Evolutionary conservation across 2,329 filamentous ascomycete genomes (phyloP).

Genomic region (Nigrospora oryzae): DNA sequence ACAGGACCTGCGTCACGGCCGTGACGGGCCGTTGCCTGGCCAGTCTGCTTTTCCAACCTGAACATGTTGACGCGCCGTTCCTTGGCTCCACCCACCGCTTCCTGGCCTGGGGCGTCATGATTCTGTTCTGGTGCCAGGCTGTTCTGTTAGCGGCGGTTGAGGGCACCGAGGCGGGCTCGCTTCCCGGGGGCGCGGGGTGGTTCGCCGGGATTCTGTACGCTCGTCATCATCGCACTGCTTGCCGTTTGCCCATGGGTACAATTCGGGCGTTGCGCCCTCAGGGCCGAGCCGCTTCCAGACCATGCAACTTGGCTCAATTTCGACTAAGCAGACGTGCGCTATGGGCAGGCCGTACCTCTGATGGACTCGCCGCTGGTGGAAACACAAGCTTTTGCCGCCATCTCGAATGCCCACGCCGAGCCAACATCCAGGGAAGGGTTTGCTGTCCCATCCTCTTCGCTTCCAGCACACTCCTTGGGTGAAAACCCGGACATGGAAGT

Average conservation of each 20-base stretch:
- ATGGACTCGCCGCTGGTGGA: conserved; percentile 45
- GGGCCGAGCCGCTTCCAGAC: conserved; percentile 47
- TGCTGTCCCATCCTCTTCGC: background rate
- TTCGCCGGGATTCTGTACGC: conserved; percentile 44
- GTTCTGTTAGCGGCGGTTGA: conserved; percentile 24
- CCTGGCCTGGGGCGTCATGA: conserved; percentile 43
- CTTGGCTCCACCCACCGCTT: conserved; percentile 41
- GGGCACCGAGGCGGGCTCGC: conserved; percentile 17
- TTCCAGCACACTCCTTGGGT: conserved; percentile 11
- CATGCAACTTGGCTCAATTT: conserved; percentile 56
- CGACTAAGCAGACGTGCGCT: conserved; percentile 36
- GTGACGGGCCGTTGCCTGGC: conserved; percentile 26
- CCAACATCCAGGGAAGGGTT: background rate
- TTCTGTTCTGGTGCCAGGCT: conserved; percentile 41
- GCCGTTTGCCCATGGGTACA: conserved; percentile 55
- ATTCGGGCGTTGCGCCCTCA: conserved; percentile 48
- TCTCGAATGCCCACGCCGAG: conserved; percentile 32
- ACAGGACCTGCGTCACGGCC: conserved; percentile 4
- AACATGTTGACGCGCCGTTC: conserved; percentile 37
- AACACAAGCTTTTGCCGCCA: conserved; percentile 56
- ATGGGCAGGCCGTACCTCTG: conserved; percentile 41
- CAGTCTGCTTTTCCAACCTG: conserved; percentile 35
- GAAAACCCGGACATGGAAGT: too few species aligned
- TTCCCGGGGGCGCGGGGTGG: conserved; percentile 27
- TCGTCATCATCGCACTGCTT: conserved; percentile 43